phyloP scores from a whole-genome alignment of 2,329 filamentous ascomycete genomes.

The Zopfia rhizophila region DNA sequence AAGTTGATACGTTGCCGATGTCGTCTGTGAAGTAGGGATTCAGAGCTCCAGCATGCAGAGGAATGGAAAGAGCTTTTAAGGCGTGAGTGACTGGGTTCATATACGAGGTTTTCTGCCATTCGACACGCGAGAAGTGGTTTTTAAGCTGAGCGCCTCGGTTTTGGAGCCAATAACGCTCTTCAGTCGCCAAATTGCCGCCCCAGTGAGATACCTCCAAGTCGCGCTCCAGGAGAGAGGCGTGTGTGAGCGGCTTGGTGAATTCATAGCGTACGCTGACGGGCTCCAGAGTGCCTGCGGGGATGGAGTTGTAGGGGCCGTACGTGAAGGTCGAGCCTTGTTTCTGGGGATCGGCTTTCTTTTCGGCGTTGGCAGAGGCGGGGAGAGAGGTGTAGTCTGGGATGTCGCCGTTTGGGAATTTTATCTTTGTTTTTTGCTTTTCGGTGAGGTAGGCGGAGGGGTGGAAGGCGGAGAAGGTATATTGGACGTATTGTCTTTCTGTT shows the following conservation, averaged over 20 bases:
- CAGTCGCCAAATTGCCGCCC: conserved; percentile 95
- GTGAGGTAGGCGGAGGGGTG: conserved; percentile 84
- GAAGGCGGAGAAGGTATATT: conserved; percentile 87
- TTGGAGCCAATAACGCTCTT: conserved; percentile 89
- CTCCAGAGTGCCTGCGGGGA: conserved; percentile 79
- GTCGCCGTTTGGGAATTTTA: conserved; percentile 83
- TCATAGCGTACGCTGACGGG: conserved; percentile 88
- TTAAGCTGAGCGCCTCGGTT: conserved; percentile 82
- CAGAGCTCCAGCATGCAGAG: conserved; percentile 79
- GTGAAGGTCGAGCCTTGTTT: conserved; percentile 87
- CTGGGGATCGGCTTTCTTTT: conserved; percentile 74
- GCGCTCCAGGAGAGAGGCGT: conserved; percentile 81
- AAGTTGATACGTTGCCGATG: conserved; percentile 97
- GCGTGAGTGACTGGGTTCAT: conserved; percentile 81
- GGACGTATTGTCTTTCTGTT: conserved; percentile 84
- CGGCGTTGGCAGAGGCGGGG: conserved; percentile 65
- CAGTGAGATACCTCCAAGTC: conserved; percentile 97
- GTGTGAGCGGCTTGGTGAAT: conserved; percentile 90
- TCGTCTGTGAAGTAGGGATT: conserved; percentile 96
- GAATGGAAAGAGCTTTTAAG: conserved; percentile 82
- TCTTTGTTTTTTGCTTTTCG: conserved; percentile 93
- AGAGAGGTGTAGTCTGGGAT: conserved; percentile 88
- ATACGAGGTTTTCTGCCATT: conserved; percentile 65
- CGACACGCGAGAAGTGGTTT: conserved; percentile 62
- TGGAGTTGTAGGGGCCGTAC: conserved; percentile 88